Base-by-base conservation (phyloP, 31 red algal genomes). In the Bonnemaisonia californica region DNA sequence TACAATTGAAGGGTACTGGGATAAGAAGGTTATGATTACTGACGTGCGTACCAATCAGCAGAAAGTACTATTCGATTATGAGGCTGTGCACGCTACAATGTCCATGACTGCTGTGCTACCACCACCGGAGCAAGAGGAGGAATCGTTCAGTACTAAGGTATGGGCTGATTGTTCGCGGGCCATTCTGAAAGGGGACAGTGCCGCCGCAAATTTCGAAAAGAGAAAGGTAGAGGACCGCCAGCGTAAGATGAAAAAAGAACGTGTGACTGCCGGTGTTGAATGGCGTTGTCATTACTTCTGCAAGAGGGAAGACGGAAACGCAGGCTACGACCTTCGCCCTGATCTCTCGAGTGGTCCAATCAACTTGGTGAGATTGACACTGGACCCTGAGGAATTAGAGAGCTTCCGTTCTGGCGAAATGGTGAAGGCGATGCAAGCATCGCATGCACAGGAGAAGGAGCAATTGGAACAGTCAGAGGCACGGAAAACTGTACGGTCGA, bases 211-310 rank as follows among this genome's bases (percentile, higher is more conserved):
- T 33, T 76, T 70, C 21, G 89, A 92, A 40, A 98, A 98, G 77
- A 76, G 86, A n/a, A 82, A 62, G 57, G 88, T 98, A 41, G 96
- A 98, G 76, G 96, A 94, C 29, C 29, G 82, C 37, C 91, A 98
- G 55, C 83, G 96, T 33, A 54, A 45, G 58, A 66, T 98, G 37
- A 83, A 86, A 38, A 77, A 73, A 54, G 88, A 92, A 38, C 74
- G 94, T 1, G 48, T 71, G 13, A 69, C 41, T 2, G 63, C 62
- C 19, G 85, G 80, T 3, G 57, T 86, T n/a, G 76, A 30, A 41
- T 97, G 94, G 94, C 32, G 84, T 34, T 91, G 81, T 23, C 55
- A 62, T 18, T 97, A 89, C 71, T 97, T 97, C 74, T 33, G 61
- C 13, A 62, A 61, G 31, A 66, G 86, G 18, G 42, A 64, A 27